Evolutionary conservation across 768 basidiomycete genomes (phyloP), one percentile per base, ranked within the genome.

Genomic region (Calocybe indica): DNA sequence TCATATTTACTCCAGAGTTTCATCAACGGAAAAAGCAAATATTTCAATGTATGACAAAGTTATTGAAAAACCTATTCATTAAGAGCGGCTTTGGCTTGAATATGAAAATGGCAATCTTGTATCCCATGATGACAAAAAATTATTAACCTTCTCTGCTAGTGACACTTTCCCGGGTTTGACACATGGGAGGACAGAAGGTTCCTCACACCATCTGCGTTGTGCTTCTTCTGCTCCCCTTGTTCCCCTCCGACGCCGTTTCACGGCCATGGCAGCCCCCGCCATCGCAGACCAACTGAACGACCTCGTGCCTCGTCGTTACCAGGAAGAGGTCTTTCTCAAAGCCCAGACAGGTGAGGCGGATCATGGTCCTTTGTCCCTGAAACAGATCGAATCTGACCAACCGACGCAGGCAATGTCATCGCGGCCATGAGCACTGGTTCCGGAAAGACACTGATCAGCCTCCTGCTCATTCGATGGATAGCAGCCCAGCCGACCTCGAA

Each of bases 401-500:
- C 72, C 39, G 56, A 70, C 43, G 52, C 55, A 61, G 73, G 71
- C 43, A 90, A 90, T 58, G 72, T 88, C 45, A 74, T 90, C 53
- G 82, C 88, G 31, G 87, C 86, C 5, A 71, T 89, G 36, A 78
- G 81, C 46, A 90, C 88, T 0, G 88, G 88, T 14, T 79, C 83
- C 0, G 88, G 88, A 7, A 89, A 90, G 67, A 89, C 88, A 1
- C 79, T 83, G 48, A 85, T 90, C 39, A 79, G 83, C 7, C 68
- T 87, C 3, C 67, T 90, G 13, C 71, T 93, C 49, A 83, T 92
- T 57, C 83, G 84, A 66, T 90, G 84, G 83, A 74, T 86, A 47
- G 71, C 79, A 13, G 58, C 76, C 0, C 76, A 76, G 50, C 70
- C 78, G 13, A 55, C 61, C 11, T 71, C 75, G 1, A 55, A 65